Evolutionary conservation across 2,329 filamentous ascomycete species (phyloP).

Genomic region (Pseudogymnoascus sp.): DNA sequence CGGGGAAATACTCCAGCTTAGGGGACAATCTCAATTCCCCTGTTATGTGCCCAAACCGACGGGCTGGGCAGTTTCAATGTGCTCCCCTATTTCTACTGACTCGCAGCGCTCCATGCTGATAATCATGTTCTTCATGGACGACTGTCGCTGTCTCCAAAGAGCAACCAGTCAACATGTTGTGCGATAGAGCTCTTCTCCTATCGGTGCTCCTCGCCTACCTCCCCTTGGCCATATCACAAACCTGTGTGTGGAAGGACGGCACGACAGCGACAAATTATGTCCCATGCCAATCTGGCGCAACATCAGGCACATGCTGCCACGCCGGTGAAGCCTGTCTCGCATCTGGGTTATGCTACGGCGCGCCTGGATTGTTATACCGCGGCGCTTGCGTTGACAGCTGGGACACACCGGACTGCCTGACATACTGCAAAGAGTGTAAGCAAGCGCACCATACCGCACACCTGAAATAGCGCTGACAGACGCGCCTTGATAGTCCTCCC

Average conservation of each 20-base stretch:
- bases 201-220: not conserved
- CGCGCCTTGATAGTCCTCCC: conserved; percentile 11
- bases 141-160: not conserved
- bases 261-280: conserved; percentile 9
- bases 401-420: conserved; percentile 16
- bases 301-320: conserved; percentile 14
- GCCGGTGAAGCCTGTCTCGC: conserved; percentile 13
- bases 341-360: conserved; percentile 15
- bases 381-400: conserved; percentile 17
- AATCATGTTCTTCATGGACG: not conserved
- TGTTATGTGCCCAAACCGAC: not conserved
- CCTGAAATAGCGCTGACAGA: conserved; percentile 14
- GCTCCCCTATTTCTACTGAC: not conserved
- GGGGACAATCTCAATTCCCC: not conserved
- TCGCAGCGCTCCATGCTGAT: not conserved
- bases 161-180: not conserved
- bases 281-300: conserved; percentile 12
- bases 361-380: conserved; percentile 17
- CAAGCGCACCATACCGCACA: conserved; percentile 5
- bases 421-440: conserved; percentile 14
- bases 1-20: not conserved
- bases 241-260: not conserved
- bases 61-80: not conserved
- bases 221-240: not conserved
- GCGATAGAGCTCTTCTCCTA: not conserved